Evolutionary conservation across 1,284 basidiomycete species (phyloP), one percentile per base, ranked within the genome.

Genomic region (Apiotrichum domesticum): DNA sequence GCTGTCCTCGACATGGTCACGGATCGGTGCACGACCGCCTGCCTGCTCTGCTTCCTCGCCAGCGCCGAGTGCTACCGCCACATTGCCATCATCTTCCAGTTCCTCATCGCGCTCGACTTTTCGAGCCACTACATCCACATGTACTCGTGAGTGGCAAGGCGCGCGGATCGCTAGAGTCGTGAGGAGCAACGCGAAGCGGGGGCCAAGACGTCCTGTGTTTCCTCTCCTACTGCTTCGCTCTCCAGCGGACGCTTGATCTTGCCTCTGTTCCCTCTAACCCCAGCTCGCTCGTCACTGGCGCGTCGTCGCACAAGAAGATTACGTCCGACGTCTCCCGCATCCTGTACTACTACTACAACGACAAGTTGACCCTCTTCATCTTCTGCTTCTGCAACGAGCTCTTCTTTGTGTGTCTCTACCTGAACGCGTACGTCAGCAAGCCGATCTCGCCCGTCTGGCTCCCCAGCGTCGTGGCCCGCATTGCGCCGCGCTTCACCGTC

Each of bases 121-220:
- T 87, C 88, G 64, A 95, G 91, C 68, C 95, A 99, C 77, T 99
- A 98, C 79, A 98, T 99, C 84, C 96, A 98, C 80, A 99, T 99
- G 95, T 97, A 98, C 79, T 95, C 92, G 93, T 93, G 68, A 59
- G 83, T 76, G 7, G 6, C 15, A 44, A 44, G 43, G 37, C 7
- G 37, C 8, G 13, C 8, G 37, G 37, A 39, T 39, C 7, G 37
- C 13, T 39, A 13, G 37, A 13, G 37, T 39, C 21, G 21, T 21
- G 21, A 21, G 21, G 21, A 21, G 21, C 21, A 21, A 21, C 21
- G 21, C 21, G 21, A 21, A 21, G 21, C 21, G 21, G 21, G 21
- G 21, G 21, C 21, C 21, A 21, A 21, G 21, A 21, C 21, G 21
- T 21, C 21, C 21, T 21, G 21, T 21, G 21, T 21, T 21, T 21